These are phyloP conservation scores for Boletellus dicymbophilus DNA, from an alignment of 1,284 basidiomycete genomes.

Conservation along the genomic window DNA sequence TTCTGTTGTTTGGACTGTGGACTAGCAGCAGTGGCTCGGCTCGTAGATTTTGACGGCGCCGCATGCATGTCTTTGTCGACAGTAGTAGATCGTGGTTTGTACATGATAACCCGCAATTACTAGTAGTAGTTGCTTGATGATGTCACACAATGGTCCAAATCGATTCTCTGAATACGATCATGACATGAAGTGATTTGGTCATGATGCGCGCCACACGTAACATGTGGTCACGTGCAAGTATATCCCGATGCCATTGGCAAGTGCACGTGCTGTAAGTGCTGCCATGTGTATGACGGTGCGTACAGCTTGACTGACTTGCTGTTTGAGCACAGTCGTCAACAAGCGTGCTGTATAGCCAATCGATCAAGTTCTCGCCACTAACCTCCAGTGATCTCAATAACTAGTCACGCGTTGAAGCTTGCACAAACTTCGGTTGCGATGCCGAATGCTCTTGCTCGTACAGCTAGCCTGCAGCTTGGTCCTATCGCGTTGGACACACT, in stretches of 20 bases:
- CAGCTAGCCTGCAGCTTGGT: slow-evolving; percentile 65
- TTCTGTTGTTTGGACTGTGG: slow-evolving; percentile 10
- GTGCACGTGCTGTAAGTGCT: slow-evolving; percentile 58
- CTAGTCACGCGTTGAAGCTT: too few species aligned
- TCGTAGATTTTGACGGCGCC: background rate
- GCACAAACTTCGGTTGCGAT: slow-evolving; percentile 21
- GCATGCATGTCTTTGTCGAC: slow-evolving; percentile 2
- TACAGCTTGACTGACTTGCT: too few species aligned
- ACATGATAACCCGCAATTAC: too few species aligned
- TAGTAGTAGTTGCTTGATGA: background rate
- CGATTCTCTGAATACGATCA: too few species aligned
- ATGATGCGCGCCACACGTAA: too few species aligned
- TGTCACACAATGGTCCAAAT: too few species aligned
- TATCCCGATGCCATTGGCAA: slow-evolving; percentile 32
- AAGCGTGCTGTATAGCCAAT: background rate
- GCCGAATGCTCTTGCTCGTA: slow-evolving; percentile 56
- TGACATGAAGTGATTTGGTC: too few species aligned
- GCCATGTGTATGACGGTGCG: too few species aligned
- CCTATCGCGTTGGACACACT: slow-evolving; percentile 79
- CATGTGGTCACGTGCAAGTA: too few species aligned
- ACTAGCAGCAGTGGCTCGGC: background rate
- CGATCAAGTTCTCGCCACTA: background rate
- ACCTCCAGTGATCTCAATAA: background rate
- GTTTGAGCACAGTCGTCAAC: background rate
- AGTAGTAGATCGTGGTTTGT: too few species aligned